Conservation (phyloP, 2,329 filamentous ascomycete genomes). For the Venturia carpophila region DNA sequence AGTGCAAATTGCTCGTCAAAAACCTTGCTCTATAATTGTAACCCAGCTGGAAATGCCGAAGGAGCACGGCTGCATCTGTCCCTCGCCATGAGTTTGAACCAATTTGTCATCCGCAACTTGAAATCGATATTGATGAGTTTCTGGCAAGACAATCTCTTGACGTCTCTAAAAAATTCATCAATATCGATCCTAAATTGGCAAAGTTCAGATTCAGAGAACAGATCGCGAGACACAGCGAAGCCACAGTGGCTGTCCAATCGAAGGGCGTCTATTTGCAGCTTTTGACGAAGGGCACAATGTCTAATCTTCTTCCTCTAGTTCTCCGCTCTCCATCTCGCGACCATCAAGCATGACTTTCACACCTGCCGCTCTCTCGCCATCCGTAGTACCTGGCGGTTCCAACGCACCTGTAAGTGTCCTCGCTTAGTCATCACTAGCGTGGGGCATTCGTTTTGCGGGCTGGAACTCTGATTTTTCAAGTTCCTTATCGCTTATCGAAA, state of each 20-base stretch:
- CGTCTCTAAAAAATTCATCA: too few relatives aligned
- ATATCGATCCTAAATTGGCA: too few relatives aligned
- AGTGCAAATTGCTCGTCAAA: not conserved
- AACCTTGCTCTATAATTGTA: constrained; percentile 4
- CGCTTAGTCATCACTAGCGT: constrained; percentile 28
- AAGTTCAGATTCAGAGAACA: too few relatives aligned
- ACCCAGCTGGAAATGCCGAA: not conserved
- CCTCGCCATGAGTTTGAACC: too few relatives aligned
- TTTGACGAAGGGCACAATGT: not conserved
- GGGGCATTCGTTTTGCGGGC: constrained; percentile 23
- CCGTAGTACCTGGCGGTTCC: constrained; percentile 57
- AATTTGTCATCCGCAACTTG: too few relatives aligned
- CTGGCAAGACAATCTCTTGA: too few relatives aligned
- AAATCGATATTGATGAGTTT: too few relatives aligned
- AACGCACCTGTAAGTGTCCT: constrained; percentile 43
- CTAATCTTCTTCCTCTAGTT: constrained; percentile 19
- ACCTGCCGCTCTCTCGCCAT: constrained; percentile 56
- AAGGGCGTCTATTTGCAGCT: constrained; percentile 19
- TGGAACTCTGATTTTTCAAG: constrained; percentile 9
- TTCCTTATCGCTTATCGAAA: constrained; percentile 22
- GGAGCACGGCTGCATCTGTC: not conserved
- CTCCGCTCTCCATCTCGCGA: constrained; percentile 33
- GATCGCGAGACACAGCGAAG: too few relatives aligned
- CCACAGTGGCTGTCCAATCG: constrained; percentile 16
- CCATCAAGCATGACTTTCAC: constrained; percentile 39